Evolutionary conservation across 495 filamentous ascomycete species (phyloP), one percentile per base, ranked within the genome.

Genomic region (Glutinoglossum americanum): DNA sequence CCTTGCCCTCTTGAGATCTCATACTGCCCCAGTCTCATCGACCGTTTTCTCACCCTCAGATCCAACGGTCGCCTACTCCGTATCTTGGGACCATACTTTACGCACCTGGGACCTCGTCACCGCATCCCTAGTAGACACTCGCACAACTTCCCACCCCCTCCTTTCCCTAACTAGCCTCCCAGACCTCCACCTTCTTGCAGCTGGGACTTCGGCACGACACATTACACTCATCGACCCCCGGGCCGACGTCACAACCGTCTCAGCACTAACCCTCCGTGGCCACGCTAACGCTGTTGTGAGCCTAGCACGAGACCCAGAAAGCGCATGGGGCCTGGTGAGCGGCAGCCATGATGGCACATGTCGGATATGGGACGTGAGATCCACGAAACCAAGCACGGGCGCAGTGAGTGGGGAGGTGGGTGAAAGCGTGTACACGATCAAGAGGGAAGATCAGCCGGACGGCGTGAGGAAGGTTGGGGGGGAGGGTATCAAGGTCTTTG

Each of bases 81-180:
- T 77, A 1, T 89, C 86, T 23, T 83, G 83, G 74, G 92, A 97
- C 72, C 89, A 94, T 69, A 84, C 85, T 0, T 72, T 96, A 60
- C 81, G 80, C 26, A 97, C 92, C 0, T 85, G 94, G 78, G 92
- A 98, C 72, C 79, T 98, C 13, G 78, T 85, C 0, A 96, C 90
- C 7, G 68, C 74, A 51, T 62, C 73, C 3, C 72, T 81, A 11
- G 85, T 95, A 41, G 85, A 84, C 64, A 85, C 84, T 21, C 76
- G 89, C 48, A 83, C 85, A 8, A 87, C 85, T 9, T 78, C 84
- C n/a, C 82, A 90, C 67, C 76, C 86, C 0, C 75, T 97, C 0
- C 75, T 89, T 55, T 86, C 80, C 1, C 73, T 95, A 2, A 76
- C 77, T 63, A 80, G 83, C 19, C 71, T 95, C 1, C 74, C 77